Conservation (phyloP, 495 filamentous ascomycete species). For the Geopyxis carbonaria region DNA sequence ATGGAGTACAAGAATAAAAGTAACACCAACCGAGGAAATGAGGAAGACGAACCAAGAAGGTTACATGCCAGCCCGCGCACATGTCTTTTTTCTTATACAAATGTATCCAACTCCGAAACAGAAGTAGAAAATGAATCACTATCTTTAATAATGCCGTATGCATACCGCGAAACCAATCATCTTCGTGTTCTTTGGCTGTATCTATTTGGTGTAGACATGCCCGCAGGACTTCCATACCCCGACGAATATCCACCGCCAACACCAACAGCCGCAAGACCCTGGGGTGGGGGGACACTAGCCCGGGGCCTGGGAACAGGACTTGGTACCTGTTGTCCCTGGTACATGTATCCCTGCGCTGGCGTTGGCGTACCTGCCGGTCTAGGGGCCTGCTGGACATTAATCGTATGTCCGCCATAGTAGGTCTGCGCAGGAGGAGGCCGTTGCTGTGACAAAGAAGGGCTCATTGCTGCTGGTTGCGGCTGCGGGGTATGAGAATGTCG, state of each 20-base stretch:
- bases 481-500: too few relatives aligned
- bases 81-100: neutral
- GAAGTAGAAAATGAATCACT: too few relatives aligned
- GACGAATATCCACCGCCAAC: conserved; percentile 5
- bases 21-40: too few relatives aligned
- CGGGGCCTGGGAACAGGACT: neutral
- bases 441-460: neutral
- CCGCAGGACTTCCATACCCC: neutral
- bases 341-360: neutral
- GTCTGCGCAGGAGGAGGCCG: neutral
- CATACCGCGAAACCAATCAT: too few relatives aligned
- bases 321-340: neutral
- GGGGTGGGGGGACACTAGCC: conserved; percentile 16
- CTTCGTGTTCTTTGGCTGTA: neutral
- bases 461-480: neutral
- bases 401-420: conserved; percentile 11
- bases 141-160: too few relatives aligned
- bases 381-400: conserved; percentile 7
- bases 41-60: too few relatives aligned
- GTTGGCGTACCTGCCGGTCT: neutral
- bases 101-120: too few relatives aligned
- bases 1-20: neutral
- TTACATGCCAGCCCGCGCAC: neutral
- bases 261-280: conserved; percentile 20
- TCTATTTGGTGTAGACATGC: neutral